Evolutionary conservation across 805 yeast species (phyloP).

Genomic region (Metschnikowia shivogae): DNA sequence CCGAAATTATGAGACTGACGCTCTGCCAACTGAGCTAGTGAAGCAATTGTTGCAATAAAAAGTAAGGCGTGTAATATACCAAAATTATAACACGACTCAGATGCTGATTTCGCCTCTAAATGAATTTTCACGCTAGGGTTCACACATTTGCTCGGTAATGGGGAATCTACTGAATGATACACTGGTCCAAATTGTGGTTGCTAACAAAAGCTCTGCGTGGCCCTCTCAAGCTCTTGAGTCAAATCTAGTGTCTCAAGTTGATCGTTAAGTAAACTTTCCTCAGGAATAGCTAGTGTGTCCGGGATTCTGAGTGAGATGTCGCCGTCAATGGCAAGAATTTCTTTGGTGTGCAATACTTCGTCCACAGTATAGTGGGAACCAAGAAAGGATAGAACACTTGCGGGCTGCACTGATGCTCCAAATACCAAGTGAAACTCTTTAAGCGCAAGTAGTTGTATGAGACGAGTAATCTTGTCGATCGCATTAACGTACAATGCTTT

Average conservation of each 20-base stretch:
- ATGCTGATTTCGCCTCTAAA: no score
- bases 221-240: constrained; percentile 8
- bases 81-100: no score
- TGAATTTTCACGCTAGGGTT: neutral
- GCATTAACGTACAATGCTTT: constrained; percentile 13
- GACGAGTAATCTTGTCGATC: constrained; percentile 12
- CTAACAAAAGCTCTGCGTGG: neutral
- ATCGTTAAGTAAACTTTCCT: constrained; percentile 1
- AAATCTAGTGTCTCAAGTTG: constrained; percentile 10
- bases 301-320: neutral
- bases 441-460: constrained; percentile 13
- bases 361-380: constrained; percentile 9
- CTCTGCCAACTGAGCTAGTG: constrained; percentile 23
- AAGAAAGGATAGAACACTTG: constrained; percentile 2
- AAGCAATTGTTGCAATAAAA: constrained; percentile 14
- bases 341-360: constrained; percentile 11
- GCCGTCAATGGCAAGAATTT: constrained; percentile 1
- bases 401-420: constrained; percentile 4
- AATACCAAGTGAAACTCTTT: constrained; percentile 1
- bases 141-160: neutral
- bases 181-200: neutral
- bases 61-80: no score
- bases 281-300: neutral
- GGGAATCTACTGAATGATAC: neutral
- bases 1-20: constrained; percentile 19